Evolutionary conservation across 2,329 filamentous ascomycete genomes (phyloP).

Genomic region (Phyllosticta citriasiana): DNA sequence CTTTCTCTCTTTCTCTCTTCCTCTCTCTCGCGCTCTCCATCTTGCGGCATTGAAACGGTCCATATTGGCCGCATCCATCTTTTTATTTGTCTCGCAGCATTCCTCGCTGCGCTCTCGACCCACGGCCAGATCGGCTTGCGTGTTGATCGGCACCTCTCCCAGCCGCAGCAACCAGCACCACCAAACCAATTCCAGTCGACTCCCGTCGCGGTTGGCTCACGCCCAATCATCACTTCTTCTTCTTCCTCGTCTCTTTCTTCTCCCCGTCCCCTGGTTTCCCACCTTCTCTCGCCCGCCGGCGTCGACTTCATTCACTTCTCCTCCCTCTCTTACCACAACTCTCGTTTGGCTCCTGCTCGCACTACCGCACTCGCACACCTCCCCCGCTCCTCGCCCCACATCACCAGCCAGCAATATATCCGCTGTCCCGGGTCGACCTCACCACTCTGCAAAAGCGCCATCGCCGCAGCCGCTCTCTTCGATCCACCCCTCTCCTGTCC

Average conservation of each 20-base stretch:
- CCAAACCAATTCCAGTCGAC: background rate
- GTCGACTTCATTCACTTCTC: background rate
- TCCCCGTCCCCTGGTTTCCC: background rate
- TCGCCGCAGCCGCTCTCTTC: conserved; percentile 7
- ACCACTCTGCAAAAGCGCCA: background rate
- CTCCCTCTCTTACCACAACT: background rate
- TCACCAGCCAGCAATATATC: background rate
- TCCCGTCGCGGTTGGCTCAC: background rate
- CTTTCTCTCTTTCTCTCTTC: no score
- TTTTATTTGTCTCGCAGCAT: no score
- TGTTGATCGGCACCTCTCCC: background rate
- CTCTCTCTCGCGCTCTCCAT: no score
- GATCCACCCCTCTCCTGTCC: background rate
- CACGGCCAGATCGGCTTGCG: background rate
- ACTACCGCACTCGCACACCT: background rate
- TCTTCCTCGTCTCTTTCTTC: background rate
- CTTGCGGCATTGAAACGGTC: no score
- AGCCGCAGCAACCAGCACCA: background rate
- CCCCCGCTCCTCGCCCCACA: background rate
- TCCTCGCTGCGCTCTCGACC: no score
- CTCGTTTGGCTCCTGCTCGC: conserved; percentile 5
- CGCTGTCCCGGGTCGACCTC: background rate
- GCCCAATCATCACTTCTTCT: background rate
- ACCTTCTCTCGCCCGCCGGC: no score
- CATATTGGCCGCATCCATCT: no score